Base-by-base conservation (phyloP, 257 asterid species). In the Przewalskia tangutica region DNA sequence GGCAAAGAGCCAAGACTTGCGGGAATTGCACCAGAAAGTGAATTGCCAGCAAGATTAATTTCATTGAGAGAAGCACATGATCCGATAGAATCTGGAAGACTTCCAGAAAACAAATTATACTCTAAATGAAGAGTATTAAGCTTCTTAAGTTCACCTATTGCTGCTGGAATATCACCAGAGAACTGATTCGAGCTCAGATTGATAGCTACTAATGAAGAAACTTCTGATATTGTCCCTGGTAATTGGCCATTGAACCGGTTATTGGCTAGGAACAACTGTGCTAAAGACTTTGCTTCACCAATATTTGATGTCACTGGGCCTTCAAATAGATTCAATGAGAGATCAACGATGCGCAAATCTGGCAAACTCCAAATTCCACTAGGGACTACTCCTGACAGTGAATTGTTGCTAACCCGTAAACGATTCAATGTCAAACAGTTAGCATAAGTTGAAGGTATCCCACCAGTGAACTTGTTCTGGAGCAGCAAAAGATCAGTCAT, bases 281-380 rank as follows among this genome's bases (percentile, higher is more conserved):
- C 90, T 38, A 89, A 42, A 53, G 85, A 85, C 77, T 83, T 82
- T 0, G 91, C 91, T 77, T 85, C 85, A 17, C 89, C 88, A 23
- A 89, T 82, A 54, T 75, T 78, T 17, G 86, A 80, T 3, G 85
- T 82, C 75, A 89, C 85, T 20, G 87, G 73, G 0, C 91, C 91
- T 82, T 89, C 90, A 65, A 89, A 83, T 63, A 55, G 85, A 81
- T 89, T 89, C 68, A 23, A 42, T 20, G 46, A 77, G 77, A 89
- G 85, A 84, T 89, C 91, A 83, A 89, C 38, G 34, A 85, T 84
- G 4, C 10, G 51, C 14, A 89, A 44, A 48, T 65, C 71, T 4
- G 91, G 90, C 82, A 86, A 70, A 65, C 86, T 53, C 91, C 91
- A 89, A 77, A 89, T 85, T 77, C 90, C 89, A 1, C 18, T 44